phyloP scores from a whole-genome alignment of 306 rosid genomes.

The Morella rubra region DNA sequence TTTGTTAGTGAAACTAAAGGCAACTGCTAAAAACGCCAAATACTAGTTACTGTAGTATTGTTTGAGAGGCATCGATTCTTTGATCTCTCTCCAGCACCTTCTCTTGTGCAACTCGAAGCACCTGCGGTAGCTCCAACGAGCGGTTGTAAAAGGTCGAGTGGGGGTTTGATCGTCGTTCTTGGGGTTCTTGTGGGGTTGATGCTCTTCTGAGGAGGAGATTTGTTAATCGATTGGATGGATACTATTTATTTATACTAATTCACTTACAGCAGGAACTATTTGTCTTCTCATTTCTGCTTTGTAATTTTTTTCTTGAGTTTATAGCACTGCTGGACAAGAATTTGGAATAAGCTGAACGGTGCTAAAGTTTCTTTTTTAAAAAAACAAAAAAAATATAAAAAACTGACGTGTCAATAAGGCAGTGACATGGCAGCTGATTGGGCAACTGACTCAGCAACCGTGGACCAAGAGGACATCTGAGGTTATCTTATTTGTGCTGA shows the following conservation, averaged over 20 bases:
- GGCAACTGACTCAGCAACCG: no score
- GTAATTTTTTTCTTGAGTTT: background rate
- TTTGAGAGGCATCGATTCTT: background rate
- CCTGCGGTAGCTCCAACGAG: conserved; percentile 1
- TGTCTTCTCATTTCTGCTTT: background rate
- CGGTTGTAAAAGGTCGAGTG: background rate
- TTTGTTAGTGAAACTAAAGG: conserved; percentile 37
- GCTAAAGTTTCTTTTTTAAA: no score
- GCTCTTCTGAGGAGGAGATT: background rate
- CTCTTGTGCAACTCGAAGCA: background rate
- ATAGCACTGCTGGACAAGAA: no score
- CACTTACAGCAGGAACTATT: background rate
- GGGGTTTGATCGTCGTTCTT: background rate
- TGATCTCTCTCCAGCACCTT: background rate
- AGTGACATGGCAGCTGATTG: no score
- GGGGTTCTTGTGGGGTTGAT: background rate
- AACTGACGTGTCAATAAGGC: no score
- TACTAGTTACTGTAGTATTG: conserved; percentile 18
- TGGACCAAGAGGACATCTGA: no score
- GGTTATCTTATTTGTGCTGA: no score
- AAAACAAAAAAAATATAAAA: no score
- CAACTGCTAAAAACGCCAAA: conserved; percentile 35
- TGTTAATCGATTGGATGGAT: background rate
- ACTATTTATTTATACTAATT: background rate
- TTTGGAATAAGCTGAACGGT: no score